Evolutionary conservation across 2,329 filamentous ascomycete genomes (phyloP).

Genomic region (Plectosphaerella sp.): DNA sequence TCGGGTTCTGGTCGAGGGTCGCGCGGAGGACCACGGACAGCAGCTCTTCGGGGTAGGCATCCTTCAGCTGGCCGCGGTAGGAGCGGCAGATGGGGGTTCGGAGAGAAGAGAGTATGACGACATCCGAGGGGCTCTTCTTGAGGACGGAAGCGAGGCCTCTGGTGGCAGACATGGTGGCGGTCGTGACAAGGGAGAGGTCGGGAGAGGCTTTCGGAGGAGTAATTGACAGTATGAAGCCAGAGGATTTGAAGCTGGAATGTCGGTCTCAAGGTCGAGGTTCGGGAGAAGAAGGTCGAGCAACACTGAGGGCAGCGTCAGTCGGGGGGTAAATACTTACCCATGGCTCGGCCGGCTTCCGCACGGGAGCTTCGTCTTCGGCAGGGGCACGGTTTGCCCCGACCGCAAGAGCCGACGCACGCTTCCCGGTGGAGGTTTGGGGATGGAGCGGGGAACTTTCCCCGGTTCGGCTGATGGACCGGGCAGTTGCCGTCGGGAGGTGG

Average conservation of each 20-base stretch:
- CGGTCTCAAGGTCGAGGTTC: background rate
- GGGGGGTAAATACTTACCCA: background rate
- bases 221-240: background rate
- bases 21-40: slow-evolving; percentile 64
- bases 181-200: background rate
- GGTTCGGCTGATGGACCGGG: no score
- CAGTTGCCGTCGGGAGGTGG: no score
- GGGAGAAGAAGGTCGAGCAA: background rate
- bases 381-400: background rate
- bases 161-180: slow-evolving; percentile 42
- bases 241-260: background rate
- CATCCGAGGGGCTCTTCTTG: slow-evolving; percentile 72
- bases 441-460: background rate
- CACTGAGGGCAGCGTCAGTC: background rate
- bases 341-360: background rate
- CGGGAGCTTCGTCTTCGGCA: background rate
- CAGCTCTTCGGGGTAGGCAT: slow-evolving; percentile 87
- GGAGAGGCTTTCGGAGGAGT: background rate
- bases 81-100: slow-evolving; percentile 83
- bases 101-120: slow-evolving; percentile 85
- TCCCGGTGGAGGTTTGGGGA: background rate
- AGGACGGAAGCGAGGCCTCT: slow-evolving; percentile 73
- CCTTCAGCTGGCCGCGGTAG: slow-evolving; percentile 78
- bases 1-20: slow-evolving; percentile 67
- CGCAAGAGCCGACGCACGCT: background rate